Base-by-base conservation (phyloP, 1,284 basidiomycete species). In the Exobasidium cylindrosporum region DNA sequence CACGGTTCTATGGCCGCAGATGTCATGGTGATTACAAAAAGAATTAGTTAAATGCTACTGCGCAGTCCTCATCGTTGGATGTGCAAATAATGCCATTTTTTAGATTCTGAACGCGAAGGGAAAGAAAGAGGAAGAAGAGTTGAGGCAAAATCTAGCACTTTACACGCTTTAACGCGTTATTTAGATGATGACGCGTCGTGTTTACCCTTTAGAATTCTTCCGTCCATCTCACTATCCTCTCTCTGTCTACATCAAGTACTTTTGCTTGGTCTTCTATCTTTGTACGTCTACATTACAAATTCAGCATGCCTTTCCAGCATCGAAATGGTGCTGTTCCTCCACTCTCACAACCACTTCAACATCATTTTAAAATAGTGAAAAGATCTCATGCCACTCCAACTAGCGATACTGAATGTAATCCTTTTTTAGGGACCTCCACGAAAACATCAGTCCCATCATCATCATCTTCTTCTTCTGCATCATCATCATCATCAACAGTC, bases 1-100 rank as follows among this genome's bases (percentile, higher is more conserved):
- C 86, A 84, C 83, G 84, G 85, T 87, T 86, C 86, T 87, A 86
- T 88, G 86, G 86, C 86, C 85, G 83, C 86, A 85, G 86, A 87
- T 87, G 67, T 53, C 10, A 3, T 4, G 11, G n/a, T n/a, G n/a
- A n/a, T n/a, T n/a, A n/a, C n/a, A n/a, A 23, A 44, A n/a, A n/a
- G n/a, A n/a, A n/a, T n/a, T n/a, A n/a, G n/a, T n/a, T n/a, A n/a
- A n/a, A n/a, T n/a, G n/a, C n/a, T n/a, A n/a, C n/a, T n/a, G n/a
- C n/a, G n/a, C n/a, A n/a, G n/a, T n/a, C n/a, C n/a, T n/a, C n/a
- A n/a, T n/a, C n/a, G n/a, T n/a, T n/a, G n/a, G n/a, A n/a, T n/a
- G n/a, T n/a, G n/a, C n/a, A n/a, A n/a, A n/a, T n/a, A n/a, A n/a
- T n/a, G n/a, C n/a, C n/a, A n/a, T n/a, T n/a, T n/a, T n/a, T n/a